These are phyloP conservation scores for Lasiosphaeris hirsuta DNA, from an alignment of 495 filamentous ascomycete species.

Conservation along the genomic window DNA sequence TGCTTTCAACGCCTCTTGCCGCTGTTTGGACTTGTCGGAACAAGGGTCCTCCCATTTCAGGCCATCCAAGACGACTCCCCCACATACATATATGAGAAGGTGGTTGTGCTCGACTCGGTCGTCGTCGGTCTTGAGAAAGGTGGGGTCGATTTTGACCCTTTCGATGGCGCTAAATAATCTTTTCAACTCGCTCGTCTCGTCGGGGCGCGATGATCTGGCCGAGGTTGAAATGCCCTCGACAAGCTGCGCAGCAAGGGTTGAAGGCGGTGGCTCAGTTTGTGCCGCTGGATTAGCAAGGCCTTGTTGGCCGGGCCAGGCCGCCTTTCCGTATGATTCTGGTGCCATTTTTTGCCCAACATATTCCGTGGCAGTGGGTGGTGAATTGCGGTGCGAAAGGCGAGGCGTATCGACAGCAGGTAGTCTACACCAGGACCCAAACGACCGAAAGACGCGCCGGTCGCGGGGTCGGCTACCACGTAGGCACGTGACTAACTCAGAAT, in stretches of 20 bases:
- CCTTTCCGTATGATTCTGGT: constrained; percentile 18
- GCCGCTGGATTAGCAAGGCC: background rate
- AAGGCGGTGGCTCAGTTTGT: constrained; percentile 48
- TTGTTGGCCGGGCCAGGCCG: constrained; percentile 13
- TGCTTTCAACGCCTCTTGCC: constrained; percentile 67
- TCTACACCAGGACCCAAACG: too few species aligned
- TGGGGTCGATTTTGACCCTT: constrained; percentile 39
- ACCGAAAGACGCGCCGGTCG: too few species aligned
- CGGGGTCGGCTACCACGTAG: too few species aligned
- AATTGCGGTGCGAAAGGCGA: background rate
- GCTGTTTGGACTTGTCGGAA: constrained; percentile 45
- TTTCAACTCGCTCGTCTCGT: constrained; percentile 44
- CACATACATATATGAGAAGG: constrained; percentile 78
- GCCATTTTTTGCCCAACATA: constrained; percentile 25
- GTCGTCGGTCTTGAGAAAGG: constrained; percentile 45
- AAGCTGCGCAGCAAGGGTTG: constrained; percentile 67
- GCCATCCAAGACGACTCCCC: constrained; percentile 72
- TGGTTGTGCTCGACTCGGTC: constrained; percentile 71
- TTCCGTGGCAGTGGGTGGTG: background rate
- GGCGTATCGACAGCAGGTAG: background rate
- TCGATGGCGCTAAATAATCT: constrained; percentile 39
- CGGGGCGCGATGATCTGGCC: constrained; percentile 35
- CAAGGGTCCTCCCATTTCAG: constrained; percentile 61
- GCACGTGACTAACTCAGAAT: too few species aligned
- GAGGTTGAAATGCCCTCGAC: constrained; percentile 52